phyloP scores from a whole-genome alignment of 2,329 filamentous ascomycete species.

The Beauveria sp. region DNA sequence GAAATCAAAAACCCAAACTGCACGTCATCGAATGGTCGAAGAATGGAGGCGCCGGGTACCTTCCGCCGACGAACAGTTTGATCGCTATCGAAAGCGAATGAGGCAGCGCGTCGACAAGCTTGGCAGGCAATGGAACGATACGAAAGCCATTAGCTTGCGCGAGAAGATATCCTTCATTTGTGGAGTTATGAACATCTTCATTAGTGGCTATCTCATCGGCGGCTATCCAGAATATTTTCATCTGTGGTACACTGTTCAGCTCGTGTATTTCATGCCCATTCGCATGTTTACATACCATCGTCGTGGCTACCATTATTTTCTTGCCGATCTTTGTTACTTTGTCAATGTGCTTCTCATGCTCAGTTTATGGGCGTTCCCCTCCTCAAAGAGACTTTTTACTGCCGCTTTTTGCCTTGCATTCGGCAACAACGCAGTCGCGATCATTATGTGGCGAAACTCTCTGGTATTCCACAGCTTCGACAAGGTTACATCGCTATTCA shows the following conservation, averaged over 20 bases:
- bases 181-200: conserved; percentile 93
- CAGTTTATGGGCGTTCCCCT: conserved; percentile 83
- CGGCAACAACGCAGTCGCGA: conserved; percentile 94
- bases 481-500: conserved; percentile 97
- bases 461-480: conserved; percentile 98
- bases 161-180: conserved; percentile 97
- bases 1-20: conserved; percentile 65
- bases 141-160: conserved; percentile 75
- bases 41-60: conserved; percentile 85
- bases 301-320: conserved; percentile 92
- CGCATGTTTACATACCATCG: conserved; percentile 86
- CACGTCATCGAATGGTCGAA: conserved; percentile 84
- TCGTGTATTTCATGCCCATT: conserved; percentile 95
- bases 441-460: conserved; percentile 98
- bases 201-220: conserved; percentile 90
- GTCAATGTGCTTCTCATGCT: conserved; percentile 81
- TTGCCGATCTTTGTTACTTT: conserved; percentile 97
- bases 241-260: conserved; percentile 81
- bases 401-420: conserved; percentile 87
- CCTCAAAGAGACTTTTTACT: conserved; percentile 86
- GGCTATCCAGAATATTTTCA: conserved; percentile 81
- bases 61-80: conserved; percentile 83
- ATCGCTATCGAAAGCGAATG: conserved; percentile 85
- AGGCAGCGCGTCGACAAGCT: conserved; percentile 81
- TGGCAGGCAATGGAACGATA: conserved; percentile 79